Percentiles rank a stretch among this genome's conserved stretches.
Evolutionary conservation across 2,329 filamentous ascomycete genomes (phyloP).

Genomic region (Aspergillus sp.): DNA sequence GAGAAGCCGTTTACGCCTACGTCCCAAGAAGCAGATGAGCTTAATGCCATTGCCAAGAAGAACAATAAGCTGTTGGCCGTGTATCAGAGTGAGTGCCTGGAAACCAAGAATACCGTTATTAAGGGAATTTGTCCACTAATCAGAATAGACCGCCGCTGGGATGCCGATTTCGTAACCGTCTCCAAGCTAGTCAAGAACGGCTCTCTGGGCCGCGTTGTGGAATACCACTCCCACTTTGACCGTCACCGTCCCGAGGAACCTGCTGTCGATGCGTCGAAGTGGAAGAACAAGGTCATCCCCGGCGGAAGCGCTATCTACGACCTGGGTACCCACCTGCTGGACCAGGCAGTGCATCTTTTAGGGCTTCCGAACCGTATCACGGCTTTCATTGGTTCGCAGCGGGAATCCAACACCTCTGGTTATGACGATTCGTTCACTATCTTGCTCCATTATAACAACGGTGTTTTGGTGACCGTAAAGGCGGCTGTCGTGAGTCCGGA

Average conservation of each 20-base stretch:
- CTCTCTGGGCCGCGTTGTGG: constrained; percentile 61
- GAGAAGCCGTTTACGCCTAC: constrained; percentile 79
- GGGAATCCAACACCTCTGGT: constrained; percentile 47
- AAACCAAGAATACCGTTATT: neutral
- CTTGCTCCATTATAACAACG: constrained; percentile 56
- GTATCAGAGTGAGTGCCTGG: constrained; percentile 50
- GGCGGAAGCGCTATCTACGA: constrained; percentile 66
- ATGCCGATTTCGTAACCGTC: constrained; percentile 67
- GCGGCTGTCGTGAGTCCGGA: constrained; percentile 62
- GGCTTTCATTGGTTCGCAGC: constrained; percentile 59
- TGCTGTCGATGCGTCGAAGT: constrained; percentile 37
- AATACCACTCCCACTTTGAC: constrained; percentile 76
- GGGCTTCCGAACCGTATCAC: constrained; percentile 61
- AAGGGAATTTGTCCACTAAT: constrained; percentile 3
- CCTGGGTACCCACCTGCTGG: constrained; percentile 66
- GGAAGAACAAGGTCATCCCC: constrained; percentile 60
- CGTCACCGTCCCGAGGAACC: constrained; percentile 57
- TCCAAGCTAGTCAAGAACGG: constrained; percentile 52
- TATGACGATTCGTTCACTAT: constrained; percentile 49
- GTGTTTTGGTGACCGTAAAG: constrained; percentile 60
- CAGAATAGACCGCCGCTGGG: constrained; percentile 57
- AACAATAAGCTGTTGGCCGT: constrained; percentile 52
- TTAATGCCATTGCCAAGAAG: constrained; percentile 49
- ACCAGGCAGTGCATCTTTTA: constrained; percentile 64
- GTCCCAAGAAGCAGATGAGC: constrained; percentile 55